phyloP scores from a whole-genome alignment of 2,329 filamentous ascomycete species.

The Zymoseptoria crescenta region DNA sequence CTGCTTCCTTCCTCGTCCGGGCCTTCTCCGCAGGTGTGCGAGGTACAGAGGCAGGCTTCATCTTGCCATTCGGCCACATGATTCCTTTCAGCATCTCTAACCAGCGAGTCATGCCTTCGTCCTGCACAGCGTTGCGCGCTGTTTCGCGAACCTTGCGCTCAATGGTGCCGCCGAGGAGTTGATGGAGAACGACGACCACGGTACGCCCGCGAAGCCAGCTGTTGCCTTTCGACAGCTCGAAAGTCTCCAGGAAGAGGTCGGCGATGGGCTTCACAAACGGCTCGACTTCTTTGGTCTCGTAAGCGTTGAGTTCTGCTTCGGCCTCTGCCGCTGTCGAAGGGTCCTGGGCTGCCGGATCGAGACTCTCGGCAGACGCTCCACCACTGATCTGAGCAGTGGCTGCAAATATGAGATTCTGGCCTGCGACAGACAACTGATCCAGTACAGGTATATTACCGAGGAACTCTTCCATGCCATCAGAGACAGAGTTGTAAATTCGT shows the following conservation, averaged over 20 bases:
- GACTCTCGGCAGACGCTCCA: slow-evolving; percentile 34
- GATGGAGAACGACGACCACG: slow-evolving; percentile 91
- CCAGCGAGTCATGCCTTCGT: slow-evolving; percentile 71
- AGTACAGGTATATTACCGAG: slow-evolving; percentile 91
- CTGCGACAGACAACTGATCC: slow-evolving; percentile 85
- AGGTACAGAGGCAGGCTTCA: slow-evolving; percentile 44
- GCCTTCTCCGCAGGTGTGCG: slow-evolving; percentile 67
- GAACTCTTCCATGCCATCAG: slow-evolving; percentile 97
- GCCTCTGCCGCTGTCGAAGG: slow-evolving; percentile 60
- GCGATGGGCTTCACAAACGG: slow-evolving; percentile 98
- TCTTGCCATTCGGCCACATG: slow-evolving; percentile 70
- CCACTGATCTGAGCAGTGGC: slow-evolving; percentile 48
- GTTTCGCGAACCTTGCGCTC: slow-evolving; percentile 90
- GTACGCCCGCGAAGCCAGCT: slow-evolving; percentile 95
- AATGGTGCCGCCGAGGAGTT: slow-evolving; percentile 89
- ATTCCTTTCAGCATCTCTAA: slow-evolving; percentile 63
- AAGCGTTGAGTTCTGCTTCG: slow-evolving; percentile 87
- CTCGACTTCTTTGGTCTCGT: slow-evolving; percentile 80
- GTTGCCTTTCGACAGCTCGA: slow-evolving; percentile 88
- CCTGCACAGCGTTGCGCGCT: slow-evolving; percentile 63
- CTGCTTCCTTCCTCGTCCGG: slow-evolving; percentile 77
- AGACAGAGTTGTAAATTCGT: slow-evolving; percentile 90
- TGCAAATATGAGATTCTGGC: slow-evolving; percentile 80
- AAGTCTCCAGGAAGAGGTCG: slow-evolving; percentile 92
- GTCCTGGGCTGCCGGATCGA: slow-evolving; percentile 36